Base-by-base conservation (phyloP, 2,329 filamentous ascomycete genomes). In the Incumbomyces delicatus region DNA sequence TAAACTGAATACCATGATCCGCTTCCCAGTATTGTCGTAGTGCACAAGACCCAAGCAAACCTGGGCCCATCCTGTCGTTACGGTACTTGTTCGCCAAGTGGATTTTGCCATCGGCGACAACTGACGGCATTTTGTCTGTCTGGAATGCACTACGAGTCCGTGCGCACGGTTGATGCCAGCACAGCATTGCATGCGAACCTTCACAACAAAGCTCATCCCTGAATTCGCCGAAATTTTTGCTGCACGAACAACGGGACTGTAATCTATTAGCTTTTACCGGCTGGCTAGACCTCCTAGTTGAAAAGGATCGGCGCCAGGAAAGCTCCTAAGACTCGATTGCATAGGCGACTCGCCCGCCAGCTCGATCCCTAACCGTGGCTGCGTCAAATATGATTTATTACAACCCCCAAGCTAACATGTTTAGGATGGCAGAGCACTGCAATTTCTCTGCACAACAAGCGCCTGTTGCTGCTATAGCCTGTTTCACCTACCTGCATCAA, bases 151-250 rank as follows among this genome's bases (percentile, higher is more conserved):
- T 27, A 4, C 22, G 22, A 27, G 22, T 27, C 22, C 22, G 22
- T 27, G 22, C 22, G n/a, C 70, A 71, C 75, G 69, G 69, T 76
- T 74, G 78, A 66, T 84, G 81, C 79, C 81, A 85, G 77, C 81
- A 80, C 81, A 85, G 83, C 80, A 78, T 66, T 83, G 80, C 81
- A 81, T 85, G 8, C 4, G 8, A 27, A 27, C 22, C 22, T 27
- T 27, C 22, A 27, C 22, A 27, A 27, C 32, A 4, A 18, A 42
- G 40, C 27, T 18, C 29, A 42, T 42, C 29, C 40, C 40, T 42
- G 40, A 42, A 32, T 32, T 17, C 32, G 11, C 40, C 40, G 41
- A 44, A 13, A 34, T 51, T 27, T 27, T n/a, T 27, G 5, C 22
- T 27, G 22, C 22, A 27, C 22, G 22, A 27, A 27, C 22, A 27